A percentile compares a stretch with the other conserved stretches of the same genome.
These are phyloP conservation scores for Uronychia binucleata DNA, from an alignment of 73 alveolate genomes.

Conservation along the genomic window DNA sequence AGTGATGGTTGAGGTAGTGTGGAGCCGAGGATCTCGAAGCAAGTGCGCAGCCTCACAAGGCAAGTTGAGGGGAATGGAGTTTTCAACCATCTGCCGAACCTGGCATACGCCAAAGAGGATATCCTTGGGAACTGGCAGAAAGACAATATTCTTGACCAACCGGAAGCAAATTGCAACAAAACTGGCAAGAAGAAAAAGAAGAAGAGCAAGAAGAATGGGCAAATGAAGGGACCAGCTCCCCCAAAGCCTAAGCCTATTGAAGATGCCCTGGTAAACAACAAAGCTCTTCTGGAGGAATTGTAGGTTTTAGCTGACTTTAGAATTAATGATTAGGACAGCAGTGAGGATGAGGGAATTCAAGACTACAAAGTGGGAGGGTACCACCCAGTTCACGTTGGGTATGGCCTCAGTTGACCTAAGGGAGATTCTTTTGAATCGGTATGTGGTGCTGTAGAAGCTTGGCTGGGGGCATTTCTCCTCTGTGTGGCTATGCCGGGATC, in stretches of 20 bases:
- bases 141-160: too few species aligned
- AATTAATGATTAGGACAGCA: constrained; percentile 68
- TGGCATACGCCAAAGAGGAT: too few species aligned
- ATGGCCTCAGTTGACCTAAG: neutral
- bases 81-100: too few species aligned
- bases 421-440: constrained; percentile 83
- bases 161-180: too few species aligned
- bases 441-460: constrained; percentile 78
- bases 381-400: constrained; percentile 94
- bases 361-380: constrained; percentile 78
- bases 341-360: constrained; percentile 78
- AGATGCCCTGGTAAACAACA: neutral
- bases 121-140: too few species aligned
- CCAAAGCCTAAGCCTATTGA: neutral
- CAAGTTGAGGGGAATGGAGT: too few species aligned
- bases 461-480: constrained; percentile 90
- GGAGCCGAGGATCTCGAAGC: too few species aligned
- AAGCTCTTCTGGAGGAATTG: neutral
- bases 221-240: neutral
- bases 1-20: too few species aligned
- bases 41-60: too few species aligned
- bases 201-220: constrained; percentile 4
- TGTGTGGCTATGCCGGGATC: constrained; percentile 79
- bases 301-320: constrained; percentile 9
- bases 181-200: constrained; percentile 18